Evolutionary conservation across 345 rosid species (phyloP).

Genomic region (Erodium maritimum): DNA sequence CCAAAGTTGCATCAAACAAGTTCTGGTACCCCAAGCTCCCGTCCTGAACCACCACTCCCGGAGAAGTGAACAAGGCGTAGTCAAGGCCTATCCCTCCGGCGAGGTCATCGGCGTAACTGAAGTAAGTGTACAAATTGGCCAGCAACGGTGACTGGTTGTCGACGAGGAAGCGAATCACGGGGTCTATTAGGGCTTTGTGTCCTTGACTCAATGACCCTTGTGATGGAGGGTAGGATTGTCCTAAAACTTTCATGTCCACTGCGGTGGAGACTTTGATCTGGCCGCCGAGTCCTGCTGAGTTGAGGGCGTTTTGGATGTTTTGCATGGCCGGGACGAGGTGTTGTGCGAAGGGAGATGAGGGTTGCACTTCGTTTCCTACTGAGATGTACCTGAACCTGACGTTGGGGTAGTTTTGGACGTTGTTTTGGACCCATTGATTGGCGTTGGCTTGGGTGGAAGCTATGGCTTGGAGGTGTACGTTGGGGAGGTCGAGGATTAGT

Average conservation of each 20-base stretch:
- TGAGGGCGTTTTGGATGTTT: slow-evolving; percentile 23
- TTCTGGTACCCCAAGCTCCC: slow-evolving; percentile 6
- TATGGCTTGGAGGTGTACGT: slow-evolving; percentile 14
- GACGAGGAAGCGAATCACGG: slow-evolving; percentile 21
- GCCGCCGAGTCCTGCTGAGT: slow-evolving; percentile 19
- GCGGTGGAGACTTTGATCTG: slow-evolving; percentile 39
- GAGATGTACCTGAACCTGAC: slow-evolving; percentile 44
- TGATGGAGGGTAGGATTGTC: slow-evolving; percentile 38
- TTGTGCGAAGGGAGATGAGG: slow-evolving; percentile 14
- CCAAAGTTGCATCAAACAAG: slow-evolving; percentile 11
- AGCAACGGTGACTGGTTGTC: slow-evolving; percentile 26
- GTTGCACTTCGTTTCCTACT: slow-evolving; percentile 51
- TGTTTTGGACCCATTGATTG: slow-evolving; percentile 29
- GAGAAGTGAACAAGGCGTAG: slow-evolving; percentile 31
- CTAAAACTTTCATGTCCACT: slow-evolving; percentile 15
- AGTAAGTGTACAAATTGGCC: slow-evolving; percentile 30
- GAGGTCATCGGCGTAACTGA: slow-evolving; percentile 14
- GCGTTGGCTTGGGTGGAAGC: slow-evolving; percentile 39
- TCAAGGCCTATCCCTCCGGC: slow-evolving; percentile 18
- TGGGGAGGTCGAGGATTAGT: slow-evolving; percentile 37
- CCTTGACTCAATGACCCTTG: slow-evolving; percentile 23
- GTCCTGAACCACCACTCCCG: slow-evolving; percentile 19
- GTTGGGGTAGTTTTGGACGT: slow-evolving; percentile 22
- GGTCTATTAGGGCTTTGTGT: slow-evolving; percentile 11
- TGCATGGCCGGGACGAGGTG: slow-evolving; percentile 42